Base-by-base conservation (phyloP, 2,329 filamentous ascomycete species). In the Grosmannia huntii region DNA sequence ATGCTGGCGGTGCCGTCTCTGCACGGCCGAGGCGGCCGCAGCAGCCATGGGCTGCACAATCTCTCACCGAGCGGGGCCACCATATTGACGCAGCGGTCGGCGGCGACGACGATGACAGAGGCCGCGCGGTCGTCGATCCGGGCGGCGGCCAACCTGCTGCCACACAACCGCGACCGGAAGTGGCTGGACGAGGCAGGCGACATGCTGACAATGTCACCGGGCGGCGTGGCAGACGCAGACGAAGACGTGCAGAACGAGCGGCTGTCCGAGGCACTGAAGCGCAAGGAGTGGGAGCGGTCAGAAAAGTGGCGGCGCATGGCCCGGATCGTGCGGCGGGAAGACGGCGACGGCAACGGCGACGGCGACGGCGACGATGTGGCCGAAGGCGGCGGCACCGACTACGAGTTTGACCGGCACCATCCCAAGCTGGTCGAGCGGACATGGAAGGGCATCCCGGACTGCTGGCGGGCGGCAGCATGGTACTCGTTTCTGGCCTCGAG, bases 371-470 rank as follows among this genome's bases (percentile, higher is more conserved):
- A 80, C 67, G 14, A 0, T 41, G n/a, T 5, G 19, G 52, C 9
- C 28, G 36, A 36, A 9, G 55, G 36, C 21, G 55, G 60, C 33
- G 82, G 82, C 54, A 83, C 82, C 72, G 73, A 82, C 61, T 84
- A 83, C 66, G 87, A 90, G 57, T 97, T 97, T 68, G 90, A 96
- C 70, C 80, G 82, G 44, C 83, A 80, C 62, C 88, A 87, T 68
- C 79, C 87, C n/a, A 91, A 96, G 70, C 76, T 99, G 50, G 85
- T 96, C 60, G 87, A 91, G 64, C 83, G 94, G 58, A 95, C 90
- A 1, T 99, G 94, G 94, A 99, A 99, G 69, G 94, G 94, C 33
- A 96, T 99, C 62, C 94, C 94, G 0, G 94, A 99, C 71, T 84
- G 90, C 62, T 99, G 94, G 94, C 86, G 94, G 56, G 83, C 87